Evolutionary conservation across 1,284 basidiomycete genomes (phyloP).

Genomic region (Leccinum proliferum): DNA sequence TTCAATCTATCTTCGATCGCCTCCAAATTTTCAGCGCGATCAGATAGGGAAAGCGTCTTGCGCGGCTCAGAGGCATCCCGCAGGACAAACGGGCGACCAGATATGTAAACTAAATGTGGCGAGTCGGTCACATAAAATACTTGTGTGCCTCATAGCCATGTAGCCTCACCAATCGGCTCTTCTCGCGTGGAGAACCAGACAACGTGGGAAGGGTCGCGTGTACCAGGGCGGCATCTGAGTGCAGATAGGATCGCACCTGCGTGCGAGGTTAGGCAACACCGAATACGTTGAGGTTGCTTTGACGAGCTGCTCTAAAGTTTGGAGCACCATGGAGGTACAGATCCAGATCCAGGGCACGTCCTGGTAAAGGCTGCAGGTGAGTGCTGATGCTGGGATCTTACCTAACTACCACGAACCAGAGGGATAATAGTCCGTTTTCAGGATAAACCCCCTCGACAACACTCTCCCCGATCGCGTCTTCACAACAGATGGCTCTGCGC

Average conservation of each 20-base stretch:
- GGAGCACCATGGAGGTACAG: slow-evolving; percentile 93
- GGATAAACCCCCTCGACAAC: slow-evolving; percentile 83
- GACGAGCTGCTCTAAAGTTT: slow-evolving; percentile 84
- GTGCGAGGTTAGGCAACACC: slow-evolving; percentile 95
- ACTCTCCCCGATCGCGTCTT: slow-evolving; percentile 88
- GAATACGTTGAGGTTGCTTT: slow-evolving; percentile 81
- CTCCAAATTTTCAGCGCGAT: slow-evolving; percentile 93
- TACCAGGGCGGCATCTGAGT: slow-evolving; percentile 72
- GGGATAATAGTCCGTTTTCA: slow-evolving; percentile 93
- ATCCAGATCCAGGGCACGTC: slow-evolving; percentile 86
- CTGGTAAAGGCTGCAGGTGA: slow-evolving; percentile 32
- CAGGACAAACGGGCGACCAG: slow-evolving; percentile 93
- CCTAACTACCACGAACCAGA: slow-evolving; percentile 44
- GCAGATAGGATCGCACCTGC: slow-evolving; percentile 88
- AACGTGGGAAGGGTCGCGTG: slow-evolving; percentile 58
- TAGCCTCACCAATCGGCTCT: slow-evolving; percentile 66
- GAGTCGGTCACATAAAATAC: neutral
- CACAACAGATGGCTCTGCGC: slow-evolving; percentile 70
- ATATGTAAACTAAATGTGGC: slow-evolving; percentile 68
- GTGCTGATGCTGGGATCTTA: neutral
- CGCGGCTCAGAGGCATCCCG: slow-evolving; percentile 87
- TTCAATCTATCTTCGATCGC: slow-evolving; percentile 92
- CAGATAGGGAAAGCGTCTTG: slow-evolving; percentile 78
- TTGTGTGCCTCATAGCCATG: neutral
- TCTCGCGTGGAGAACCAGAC: slow-evolving; percentile 85